These are phyloP conservation scores for Corymbia citriodora DNA, from an alignment of 441 rosid species.

Conservation along the genomic window DNA sequence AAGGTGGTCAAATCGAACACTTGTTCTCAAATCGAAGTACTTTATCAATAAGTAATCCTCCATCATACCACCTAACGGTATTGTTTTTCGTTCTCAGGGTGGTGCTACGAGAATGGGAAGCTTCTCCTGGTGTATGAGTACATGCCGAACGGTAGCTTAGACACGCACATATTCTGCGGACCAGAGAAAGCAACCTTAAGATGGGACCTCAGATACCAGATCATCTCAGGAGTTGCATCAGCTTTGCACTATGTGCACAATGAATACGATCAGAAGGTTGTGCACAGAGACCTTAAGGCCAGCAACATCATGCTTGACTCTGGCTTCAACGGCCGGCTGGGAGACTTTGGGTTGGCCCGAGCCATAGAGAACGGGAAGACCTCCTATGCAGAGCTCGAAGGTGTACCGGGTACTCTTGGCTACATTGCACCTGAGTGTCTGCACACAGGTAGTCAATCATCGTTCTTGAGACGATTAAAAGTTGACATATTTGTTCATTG, in stretches of 20 bases:
- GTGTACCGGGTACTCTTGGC: conserved; percentile 38
- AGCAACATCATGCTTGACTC: conserved; percentile 51
- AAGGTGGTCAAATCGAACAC: not conserved
- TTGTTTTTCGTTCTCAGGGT: conserved; percentile 17
- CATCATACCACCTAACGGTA: not conserved
- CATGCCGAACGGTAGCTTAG: conserved; percentile 57
- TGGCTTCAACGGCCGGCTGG: conserved; percentile 35
- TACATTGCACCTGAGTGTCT: conserved; percentile 51
- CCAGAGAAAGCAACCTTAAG: conserved; percentile 13
- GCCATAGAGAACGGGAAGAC: conserved; percentile 40
- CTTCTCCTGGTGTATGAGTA: conserved; percentile 41
- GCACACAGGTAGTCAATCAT: conserved; percentile 20
- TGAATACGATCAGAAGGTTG: conserved; percentile 43
- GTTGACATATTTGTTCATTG: not conserved
- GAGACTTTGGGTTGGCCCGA: conserved; percentile 43
- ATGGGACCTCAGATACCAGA: conserved; percentile 34
- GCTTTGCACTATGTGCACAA: conserved; percentile 51
- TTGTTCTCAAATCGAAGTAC: not conserved
- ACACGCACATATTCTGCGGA: conserved; percentile 29
- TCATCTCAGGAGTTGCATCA: conserved; percentile 44
- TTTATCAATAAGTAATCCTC: not conserved
- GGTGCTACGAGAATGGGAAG: conserved; percentile 45
- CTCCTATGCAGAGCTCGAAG: conserved; percentile 37
- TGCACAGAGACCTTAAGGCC: conserved; percentile 54
- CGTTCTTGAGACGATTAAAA: not conserved